These are phyloP conservation scores for Pseudomassariella vexata DNA, from an alignment of 2,329 filamentous ascomycete genomes.

Conservation along the genomic window DNA sequence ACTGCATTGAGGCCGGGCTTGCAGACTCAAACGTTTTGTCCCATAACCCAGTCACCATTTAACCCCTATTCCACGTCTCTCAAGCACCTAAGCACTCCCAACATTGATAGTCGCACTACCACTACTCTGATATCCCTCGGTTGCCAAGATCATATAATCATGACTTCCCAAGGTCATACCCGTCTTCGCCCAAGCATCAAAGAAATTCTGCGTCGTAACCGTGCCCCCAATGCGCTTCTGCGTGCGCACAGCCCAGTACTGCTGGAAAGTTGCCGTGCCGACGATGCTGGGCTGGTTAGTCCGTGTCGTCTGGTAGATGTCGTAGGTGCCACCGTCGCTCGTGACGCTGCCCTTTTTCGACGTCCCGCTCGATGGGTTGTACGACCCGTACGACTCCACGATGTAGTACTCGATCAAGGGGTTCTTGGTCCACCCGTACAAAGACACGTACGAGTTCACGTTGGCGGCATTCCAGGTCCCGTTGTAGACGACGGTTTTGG, in stretches of 20 bases:
- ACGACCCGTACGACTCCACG: constrained; percentile 28
- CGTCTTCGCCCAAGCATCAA: constrained; percentile 23
- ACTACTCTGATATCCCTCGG: constrained; percentile 9
- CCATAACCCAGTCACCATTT: no score
- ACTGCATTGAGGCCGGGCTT: no score
- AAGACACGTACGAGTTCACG: constrained; percentile 42
- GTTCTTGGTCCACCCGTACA: constrained; percentile 33
- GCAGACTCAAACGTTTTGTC: no score
- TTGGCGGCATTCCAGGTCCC: constrained; percentile 32
- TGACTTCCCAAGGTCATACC: constrained; percentile 26
- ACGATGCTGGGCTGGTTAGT: constrained; percentile 38
- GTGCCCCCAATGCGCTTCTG: constrained; percentile 37
- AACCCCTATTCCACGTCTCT: no score
- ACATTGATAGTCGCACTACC: constrained; percentile 8
- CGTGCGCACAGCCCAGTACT: constrained; percentile 47
- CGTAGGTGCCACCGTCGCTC: constrained; percentile 27
- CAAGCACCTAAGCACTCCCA: neutral
- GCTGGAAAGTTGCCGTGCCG: constrained; percentile 40
- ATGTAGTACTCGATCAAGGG: constrained; percentile 34
- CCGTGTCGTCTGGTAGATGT: constrained; percentile 27
- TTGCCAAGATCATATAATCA: constrained; percentile 26
- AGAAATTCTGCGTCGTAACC: constrained; percentile 27
- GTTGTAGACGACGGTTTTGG: constrained; percentile 22
- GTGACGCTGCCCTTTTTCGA: constrained; percentile 22
- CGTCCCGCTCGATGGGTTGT: constrained; percentile 25